These are phyloP conservation scores for Diplodia sapinea DNA, from an alignment of 2,329 filamentous ascomycete genomes.

Conservation along the genomic window DNA sequence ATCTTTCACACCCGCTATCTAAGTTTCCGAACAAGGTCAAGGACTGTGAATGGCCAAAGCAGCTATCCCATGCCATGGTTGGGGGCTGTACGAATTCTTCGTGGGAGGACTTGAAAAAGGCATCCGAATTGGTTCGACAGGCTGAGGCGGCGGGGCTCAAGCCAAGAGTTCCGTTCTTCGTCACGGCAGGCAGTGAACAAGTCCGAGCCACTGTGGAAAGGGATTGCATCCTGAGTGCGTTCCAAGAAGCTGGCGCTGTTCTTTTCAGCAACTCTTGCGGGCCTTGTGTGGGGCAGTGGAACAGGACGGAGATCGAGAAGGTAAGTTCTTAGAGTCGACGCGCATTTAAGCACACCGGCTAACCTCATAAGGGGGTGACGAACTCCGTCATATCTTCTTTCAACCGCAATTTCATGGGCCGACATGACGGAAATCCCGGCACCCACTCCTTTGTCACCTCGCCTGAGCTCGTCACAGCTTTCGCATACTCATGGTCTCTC, in stretches of 20 bases:
- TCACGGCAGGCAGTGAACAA: constrained; percentile 46
- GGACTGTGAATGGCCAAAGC: constrained; percentile 42
- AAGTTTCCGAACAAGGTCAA: constrained; percentile 38
- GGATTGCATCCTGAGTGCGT: constrained; percentile 39
- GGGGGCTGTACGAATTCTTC: constrained; percentile 49
- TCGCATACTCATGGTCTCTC: constrained; percentile 36
- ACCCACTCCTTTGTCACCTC: constrained; percentile 59
- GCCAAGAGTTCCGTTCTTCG: constrained; percentile 42
- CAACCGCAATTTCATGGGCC: constrained; percentile 48
- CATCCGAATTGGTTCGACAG: constrained; percentile 40
- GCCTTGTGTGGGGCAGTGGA: constrained; percentile 47
- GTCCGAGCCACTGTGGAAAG: constrained; percentile 43
- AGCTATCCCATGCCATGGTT: constrained; percentile 43
- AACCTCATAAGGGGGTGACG: constrained; percentile 35
- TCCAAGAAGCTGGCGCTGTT: constrained; percentile 42
- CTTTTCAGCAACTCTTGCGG: constrained; percentile 46
- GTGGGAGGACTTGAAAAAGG: constrained; percentile 46
- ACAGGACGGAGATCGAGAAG: constrained; percentile 42
- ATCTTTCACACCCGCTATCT: constrained; percentile 44
- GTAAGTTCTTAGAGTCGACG: neutral
- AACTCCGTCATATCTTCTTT: constrained; percentile 47
- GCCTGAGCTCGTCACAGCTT: constrained; percentile 54
- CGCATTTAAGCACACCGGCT: neutral
- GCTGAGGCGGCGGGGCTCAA: constrained; percentile 42
- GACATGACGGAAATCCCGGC: constrained; percentile 50